Conservation (phyloP, 2,329 filamentous ascomycete species). For the Cladorrhinum sp. region DNA sequence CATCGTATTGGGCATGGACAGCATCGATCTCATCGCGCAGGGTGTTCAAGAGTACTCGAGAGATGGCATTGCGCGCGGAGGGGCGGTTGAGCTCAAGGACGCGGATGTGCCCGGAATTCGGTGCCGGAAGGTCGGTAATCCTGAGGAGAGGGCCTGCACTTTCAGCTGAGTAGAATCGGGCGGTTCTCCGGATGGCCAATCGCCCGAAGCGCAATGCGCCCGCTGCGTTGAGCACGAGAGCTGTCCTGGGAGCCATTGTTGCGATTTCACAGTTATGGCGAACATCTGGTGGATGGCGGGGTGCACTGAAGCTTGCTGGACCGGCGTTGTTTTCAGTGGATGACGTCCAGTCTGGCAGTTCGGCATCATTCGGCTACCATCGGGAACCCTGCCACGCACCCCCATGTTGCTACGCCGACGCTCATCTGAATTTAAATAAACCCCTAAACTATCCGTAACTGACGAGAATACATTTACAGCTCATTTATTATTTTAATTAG, state of each 20-base stretch:
- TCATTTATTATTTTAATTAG: too few species aligned
- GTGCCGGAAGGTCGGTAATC: slow-evolving; percentile 71
- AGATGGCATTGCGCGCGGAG: slow-evolving; percentile 85
- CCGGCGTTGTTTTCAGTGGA: background rate
- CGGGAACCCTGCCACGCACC: background rate
- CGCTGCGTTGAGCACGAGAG: slow-evolving; percentile 6
- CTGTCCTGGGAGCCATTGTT: slow-evolving; percentile 14
- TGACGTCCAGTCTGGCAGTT: background rate
- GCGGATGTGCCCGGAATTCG: slow-evolving; percentile 78
- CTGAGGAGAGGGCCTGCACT: slow-evolving; percentile 57
- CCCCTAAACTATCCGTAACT: too few species aligned
- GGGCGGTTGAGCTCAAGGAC: slow-evolving; percentile 86
- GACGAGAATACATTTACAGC: too few species aligned
- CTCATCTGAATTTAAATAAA: background rate
- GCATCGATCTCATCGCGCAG: slow-evolving; percentile 70
- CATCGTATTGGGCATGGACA: slow-evolving; percentile 62
- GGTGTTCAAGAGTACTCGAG: slow-evolving; percentile 68
- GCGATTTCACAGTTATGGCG: background rate
- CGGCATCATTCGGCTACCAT: background rate
- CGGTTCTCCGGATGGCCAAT: slow-evolving; percentile 8
- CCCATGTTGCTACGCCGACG: background rate
- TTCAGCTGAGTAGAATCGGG: slow-evolving; percentile 28
- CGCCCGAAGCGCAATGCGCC: slow-evolving; percentile 11
- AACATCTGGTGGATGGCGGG: background rate
- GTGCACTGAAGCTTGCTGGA: background rate